Percentiles rank a stretch among this genome's conserved stretches.
Conservation (phyloP, 768 basidiomycete genomes). For the Sarcodon aspratus region DNA sequence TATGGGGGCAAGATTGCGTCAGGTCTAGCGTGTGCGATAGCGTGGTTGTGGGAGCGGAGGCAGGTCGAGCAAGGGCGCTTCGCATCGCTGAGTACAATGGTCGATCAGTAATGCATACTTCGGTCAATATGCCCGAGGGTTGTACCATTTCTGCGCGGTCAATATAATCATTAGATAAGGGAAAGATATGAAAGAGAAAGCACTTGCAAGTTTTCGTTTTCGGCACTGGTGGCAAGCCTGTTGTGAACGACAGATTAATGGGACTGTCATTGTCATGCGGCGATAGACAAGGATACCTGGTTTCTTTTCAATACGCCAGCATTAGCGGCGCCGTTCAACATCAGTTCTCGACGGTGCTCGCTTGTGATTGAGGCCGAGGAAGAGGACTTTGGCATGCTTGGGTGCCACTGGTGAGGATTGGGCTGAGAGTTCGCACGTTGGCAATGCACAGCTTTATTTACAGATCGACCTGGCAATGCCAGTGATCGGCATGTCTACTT, state of each 20-base stretch:
- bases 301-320: constrained; percentile 17
- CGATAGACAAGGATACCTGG: constrained; percentile 12
- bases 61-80: constrained; percentile 72
- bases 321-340: not conserved
- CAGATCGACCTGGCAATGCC: no score
- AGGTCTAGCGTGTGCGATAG: constrained; percentile 47
- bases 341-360: constrained; percentile 3
- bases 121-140: not conserved
- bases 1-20: constrained; percentile 39
- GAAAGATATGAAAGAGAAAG: not conserved
- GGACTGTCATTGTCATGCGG: not conserved
- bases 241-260: not conserved
- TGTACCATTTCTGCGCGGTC: not conserved
- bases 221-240: constrained; percentile 51
- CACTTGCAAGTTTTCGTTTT: constrained; percentile 43
- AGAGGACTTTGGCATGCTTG: constrained; percentile 10
- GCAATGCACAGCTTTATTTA: no score
- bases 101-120: not conserved
- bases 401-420: not conserved
- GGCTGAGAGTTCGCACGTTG: no score
- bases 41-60: constrained; percentile 63
- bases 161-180: not conserved
- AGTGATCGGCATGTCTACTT: no score
- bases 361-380: constrained; percentile 1
- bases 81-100: constrained; percentile 42